Evolutionary conservation across 1,139 yeast species (phyloP).

Genomic region (Ogataea hybrid): DNA sequence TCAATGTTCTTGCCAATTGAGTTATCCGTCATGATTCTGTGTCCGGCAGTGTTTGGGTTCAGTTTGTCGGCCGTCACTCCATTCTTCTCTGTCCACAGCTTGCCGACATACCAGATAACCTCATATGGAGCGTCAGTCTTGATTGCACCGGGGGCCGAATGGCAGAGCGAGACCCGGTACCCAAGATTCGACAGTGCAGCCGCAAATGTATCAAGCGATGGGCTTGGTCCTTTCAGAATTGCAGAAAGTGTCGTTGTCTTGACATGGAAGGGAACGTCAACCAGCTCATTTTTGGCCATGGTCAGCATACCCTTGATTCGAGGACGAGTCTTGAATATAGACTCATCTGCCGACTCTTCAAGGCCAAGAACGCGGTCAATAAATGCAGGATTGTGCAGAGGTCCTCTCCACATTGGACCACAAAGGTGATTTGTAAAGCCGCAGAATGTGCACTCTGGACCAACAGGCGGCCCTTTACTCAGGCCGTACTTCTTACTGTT

Average conservation of each 20-base stretch:
- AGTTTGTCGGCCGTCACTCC: constrained; percentile 40
- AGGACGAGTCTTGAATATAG: constrained; percentile 70
- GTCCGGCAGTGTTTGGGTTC: constrained; percentile 61
- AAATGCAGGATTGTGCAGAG: constrained; percentile 66
- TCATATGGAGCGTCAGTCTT: constrained; percentile 91
- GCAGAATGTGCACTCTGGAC: constrained; percentile 66
- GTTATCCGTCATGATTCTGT: constrained; percentile 48
- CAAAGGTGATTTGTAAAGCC: constrained; percentile 70
- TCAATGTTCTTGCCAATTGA: constrained; percentile 31
- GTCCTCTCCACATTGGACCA: constrained; percentile 97
- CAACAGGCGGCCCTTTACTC: constrained; percentile 57
- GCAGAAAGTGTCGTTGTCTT: constrained; percentile 76
- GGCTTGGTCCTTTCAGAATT: constrained; percentile 76
- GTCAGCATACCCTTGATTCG: constrained; percentile 92
- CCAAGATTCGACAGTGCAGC: constrained; percentile 89
- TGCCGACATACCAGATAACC: constrained; percentile 67
- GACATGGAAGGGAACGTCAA: constrained; percentile 71
- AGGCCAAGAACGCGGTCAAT: constrained; percentile 54
- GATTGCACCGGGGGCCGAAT: constrained; percentile 80
- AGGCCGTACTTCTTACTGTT: constrained; percentile 46
- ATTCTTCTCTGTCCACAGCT: constrained; percentile 57
- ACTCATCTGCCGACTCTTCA: constrained; percentile 43
- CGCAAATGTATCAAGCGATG: constrained; percentile 67
- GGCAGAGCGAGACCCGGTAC: constrained; percentile 78
- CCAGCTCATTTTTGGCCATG: constrained; percentile 69